Base-by-base conservation (phyloP, 768 basidiomycete species). In the Pleurotus pulmonarius region DNA sequence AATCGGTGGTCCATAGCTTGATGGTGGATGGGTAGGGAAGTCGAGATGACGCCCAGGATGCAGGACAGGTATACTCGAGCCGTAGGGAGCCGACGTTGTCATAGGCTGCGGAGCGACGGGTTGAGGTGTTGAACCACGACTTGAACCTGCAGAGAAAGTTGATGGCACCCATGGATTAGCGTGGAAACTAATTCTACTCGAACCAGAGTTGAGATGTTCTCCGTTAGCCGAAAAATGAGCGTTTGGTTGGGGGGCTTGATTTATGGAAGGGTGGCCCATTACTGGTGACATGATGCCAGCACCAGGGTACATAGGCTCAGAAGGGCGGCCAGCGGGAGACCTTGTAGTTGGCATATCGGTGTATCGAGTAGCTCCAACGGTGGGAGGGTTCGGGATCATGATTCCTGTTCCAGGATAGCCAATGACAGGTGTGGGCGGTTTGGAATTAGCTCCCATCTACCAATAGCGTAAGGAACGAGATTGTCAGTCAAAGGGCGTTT, bases 281-380 rank as follows among this genome's bases (percentile, higher is more conserved):
- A 58, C 51, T 16, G 64, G 60, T 4, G 60, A 63, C 60, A 62
- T 62, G 44, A 62, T 55, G 6, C 60, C 64, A 24, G 61, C 58
- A 18, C 57, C 64, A 48, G 67, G 60, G 40, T 56, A 55, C 51
- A 25, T 11, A 4, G 37, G 51, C 39, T 46, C 60, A 54, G 62
- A 16, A 49, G 9, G 25, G 11, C 29, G 29, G 47, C 44, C 41
- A 26, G 39, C 40, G 22, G 5, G 38, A 37, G 49, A 52, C 51
- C 11, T 53, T 9, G 51, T 7, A 11, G 13, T 34, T 29, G 48
- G 13, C 13, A 20, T 41, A 15, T 53, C 51, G 15, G 16, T 37
- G 24, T 53, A 53, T n/a, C 51, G 51, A 39, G 41, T 39, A 11
- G 51, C 13, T 2, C 51, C 51, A 18, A 25, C 38, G 24, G 51